Percentiles rank a stretch among this genome's conserved stretches.
These are phyloP conservation scores for Fusarium sambucinum DNA, from an alignment of 2,329 filamentous ascomycete species.

Conservation along the genomic window DNA sequence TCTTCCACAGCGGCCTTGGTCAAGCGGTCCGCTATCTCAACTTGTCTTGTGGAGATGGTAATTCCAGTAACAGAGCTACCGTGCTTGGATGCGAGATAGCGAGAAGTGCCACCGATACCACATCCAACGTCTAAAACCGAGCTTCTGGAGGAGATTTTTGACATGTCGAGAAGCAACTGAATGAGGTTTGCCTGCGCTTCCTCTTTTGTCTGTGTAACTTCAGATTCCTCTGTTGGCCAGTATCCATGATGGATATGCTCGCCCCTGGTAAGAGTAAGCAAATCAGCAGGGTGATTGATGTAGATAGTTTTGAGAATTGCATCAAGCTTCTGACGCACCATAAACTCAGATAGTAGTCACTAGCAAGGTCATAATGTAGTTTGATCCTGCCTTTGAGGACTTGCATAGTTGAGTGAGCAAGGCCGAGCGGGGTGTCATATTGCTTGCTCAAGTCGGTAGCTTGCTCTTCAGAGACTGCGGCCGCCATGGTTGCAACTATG, in stretches of 20 bases:
- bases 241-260: slow-evolving; percentile 75
- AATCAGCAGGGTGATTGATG: not conserved
- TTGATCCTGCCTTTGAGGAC: slow-evolving; percentile 69
- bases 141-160: slow-evolving; percentile 48
- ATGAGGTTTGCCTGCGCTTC: slow-evolving; percentile 69
- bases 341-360: slow-evolving; percentile 71
- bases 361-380: slow-evolving; percentile 71
- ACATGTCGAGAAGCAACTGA: slow-evolving; percentile 60
- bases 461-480: slow-evolving; percentile 28
- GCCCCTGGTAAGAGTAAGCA: slow-evolving; percentile 58
- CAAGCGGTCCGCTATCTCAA: slow-evolving; percentile 67
- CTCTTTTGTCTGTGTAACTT: slow-evolving; percentile 66
- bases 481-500: slow-evolving; percentile 25
- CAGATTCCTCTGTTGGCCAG: slow-evolving; percentile 62
- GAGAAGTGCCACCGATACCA: slow-evolving; percentile 70
- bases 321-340: slow-evolving; percentile 57
- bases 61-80: slow-evolving; percentile 68
- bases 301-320: not conserved
- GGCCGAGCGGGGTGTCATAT: slow-evolving; percentile 60
- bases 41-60: slow-evolving; percentile 70
- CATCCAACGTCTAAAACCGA: slow-evolving; percentile 70
- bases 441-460: slow-evolving; percentile 57
- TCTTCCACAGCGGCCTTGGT: slow-evolving; percentile 51
- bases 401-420: slow-evolving; percentile 61
- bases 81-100: slow-evolving; percentile 65